Conservation (phyloP, 495 filamentous ascomycete species). For the Articulospora tetracladia region DNA sequence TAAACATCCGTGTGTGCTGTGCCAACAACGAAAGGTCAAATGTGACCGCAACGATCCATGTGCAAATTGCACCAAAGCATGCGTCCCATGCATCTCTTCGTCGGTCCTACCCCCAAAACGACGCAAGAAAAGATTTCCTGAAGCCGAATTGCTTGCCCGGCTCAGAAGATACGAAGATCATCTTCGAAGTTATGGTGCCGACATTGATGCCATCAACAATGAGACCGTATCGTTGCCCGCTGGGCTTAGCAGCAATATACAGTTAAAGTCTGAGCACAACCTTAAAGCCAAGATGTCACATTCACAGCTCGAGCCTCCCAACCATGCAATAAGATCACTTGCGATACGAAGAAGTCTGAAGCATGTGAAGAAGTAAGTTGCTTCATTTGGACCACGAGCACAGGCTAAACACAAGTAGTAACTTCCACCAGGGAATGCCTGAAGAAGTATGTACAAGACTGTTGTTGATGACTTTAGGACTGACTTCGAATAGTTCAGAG, state of each 20-base stretch:
- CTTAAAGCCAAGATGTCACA: not conserved
- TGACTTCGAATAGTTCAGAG: constrained; percentile 5
- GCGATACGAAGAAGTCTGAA: constrained; percentile 14
- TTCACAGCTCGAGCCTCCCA: not conserved
- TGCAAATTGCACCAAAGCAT: constrained; percentile 41
- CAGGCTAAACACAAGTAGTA: not conserved
- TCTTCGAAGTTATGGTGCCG: constrained; percentile 20
- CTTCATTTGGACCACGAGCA: not conserved
- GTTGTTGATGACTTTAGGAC: not conserved
- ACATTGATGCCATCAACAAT: constrained; percentile 20
- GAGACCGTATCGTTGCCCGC: not conserved
- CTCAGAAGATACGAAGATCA: constrained; percentile 33
- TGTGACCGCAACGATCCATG: constrained; percentile 50
- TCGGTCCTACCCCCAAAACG: constrained; percentile 36
- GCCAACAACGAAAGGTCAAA: constrained; percentile 66
- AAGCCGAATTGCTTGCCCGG: constrained; percentile 30
- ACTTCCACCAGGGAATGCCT: not conserved
- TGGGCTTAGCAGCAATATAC: not conserved
- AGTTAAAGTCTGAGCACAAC: not conserved
- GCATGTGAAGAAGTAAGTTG: constrained; percentile 10
- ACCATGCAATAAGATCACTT: constrained; percentile 27
- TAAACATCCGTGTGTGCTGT: constrained; percentile 33
- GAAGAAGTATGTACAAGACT: not conserved
- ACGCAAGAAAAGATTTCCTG: constrained; percentile 36
- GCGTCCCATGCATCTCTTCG: constrained; percentile 38